Evolutionary conservation across 805 yeast genomes (phyloP).

Genomic region (Komagataella kurtzmanii): DNA sequence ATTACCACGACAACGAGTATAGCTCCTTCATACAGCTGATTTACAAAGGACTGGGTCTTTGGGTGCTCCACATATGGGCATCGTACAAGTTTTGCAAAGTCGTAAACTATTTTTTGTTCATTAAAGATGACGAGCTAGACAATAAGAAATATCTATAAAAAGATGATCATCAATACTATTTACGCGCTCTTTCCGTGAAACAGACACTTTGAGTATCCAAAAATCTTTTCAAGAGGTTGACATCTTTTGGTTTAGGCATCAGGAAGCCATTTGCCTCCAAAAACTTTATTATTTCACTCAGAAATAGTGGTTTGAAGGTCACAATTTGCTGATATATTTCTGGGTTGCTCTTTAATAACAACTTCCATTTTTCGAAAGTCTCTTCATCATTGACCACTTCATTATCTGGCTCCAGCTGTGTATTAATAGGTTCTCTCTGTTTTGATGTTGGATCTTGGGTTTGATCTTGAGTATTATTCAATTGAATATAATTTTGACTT

Average conservation of each 20-base stretch:
- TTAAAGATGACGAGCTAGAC: conserved; percentile 1
- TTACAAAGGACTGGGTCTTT: not conserved
- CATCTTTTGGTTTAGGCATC: not conserved
- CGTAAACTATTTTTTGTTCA: not conserved
- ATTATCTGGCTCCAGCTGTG: not conserved
- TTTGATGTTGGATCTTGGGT: not conserved
- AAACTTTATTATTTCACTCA: not conserved
- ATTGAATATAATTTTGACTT: not conserved
- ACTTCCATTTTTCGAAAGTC: not conserved
- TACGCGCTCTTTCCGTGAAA: conserved; percentile 1
- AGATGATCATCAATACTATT: not conserved
- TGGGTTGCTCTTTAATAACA: not conserved
- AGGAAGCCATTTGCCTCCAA: not conserved
- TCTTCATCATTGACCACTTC: not conserved
- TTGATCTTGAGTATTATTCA: not conserved
- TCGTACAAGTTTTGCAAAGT: not conserved
- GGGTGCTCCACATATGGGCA: conserved; percentile 1
- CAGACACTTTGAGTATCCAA: conserved; percentile 1
- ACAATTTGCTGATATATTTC: not conserved
- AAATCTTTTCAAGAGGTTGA: not conserved
- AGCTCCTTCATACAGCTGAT: not conserved
- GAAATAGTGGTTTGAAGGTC: not conserved
- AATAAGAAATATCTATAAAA: not conserved
- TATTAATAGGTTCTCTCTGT: not conserved
- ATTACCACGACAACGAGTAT: not conserved